phyloP scores from a whole-genome alignment of 768 basidiomycete species.

The Rhizopogon vesiculosus region DNA sequence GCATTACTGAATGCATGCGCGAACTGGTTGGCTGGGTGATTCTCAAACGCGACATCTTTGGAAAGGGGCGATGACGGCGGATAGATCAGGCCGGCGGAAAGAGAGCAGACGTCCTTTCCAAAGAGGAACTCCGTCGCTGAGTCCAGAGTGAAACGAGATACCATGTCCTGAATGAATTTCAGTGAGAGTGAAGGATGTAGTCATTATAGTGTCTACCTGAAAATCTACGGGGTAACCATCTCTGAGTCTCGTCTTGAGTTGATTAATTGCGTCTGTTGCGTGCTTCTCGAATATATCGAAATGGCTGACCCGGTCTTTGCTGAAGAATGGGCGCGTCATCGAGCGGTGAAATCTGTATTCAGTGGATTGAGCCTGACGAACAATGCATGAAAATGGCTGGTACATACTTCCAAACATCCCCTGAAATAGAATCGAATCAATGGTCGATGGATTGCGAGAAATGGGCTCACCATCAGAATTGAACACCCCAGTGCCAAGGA shows the following conservation, averaged over 20 bases:
- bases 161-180: constrained; percentile 25
- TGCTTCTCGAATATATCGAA: constrained; percentile 37
- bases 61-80: constrained; percentile 20
- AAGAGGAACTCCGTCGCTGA: constrained; percentile 56
- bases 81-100: constrained; percentile 34
- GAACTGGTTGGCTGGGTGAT: constrained; percentile 32
- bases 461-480: constrained; percentile 32
- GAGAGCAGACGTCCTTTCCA: constrained; percentile 33
- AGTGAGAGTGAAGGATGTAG: constrained; percentile 4
- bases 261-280: constrained; percentile 26
- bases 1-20: constrained; percentile 34
- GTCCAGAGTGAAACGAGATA: constrained; percentile 48
- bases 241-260: constrained; percentile 26
- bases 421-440: constrained; percentile 7
- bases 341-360: constrained; percentile 33
- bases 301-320: constrained; percentile 32
- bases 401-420: constrained; percentile 35
- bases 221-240: constrained; percentile 38
- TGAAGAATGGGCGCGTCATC: constrained; percentile 41
- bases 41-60: constrained; percentile 17
- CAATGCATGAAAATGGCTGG: background rate
- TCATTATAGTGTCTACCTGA: constrained; percentile 21
- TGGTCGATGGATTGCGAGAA: background rate
- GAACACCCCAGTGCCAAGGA: constrained; percentile 35
- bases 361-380: background rate